Conservation (phyloP, 2,329 filamentous ascomycete genomes). For the Magnaporthiopsis rhizophila region DNA sequence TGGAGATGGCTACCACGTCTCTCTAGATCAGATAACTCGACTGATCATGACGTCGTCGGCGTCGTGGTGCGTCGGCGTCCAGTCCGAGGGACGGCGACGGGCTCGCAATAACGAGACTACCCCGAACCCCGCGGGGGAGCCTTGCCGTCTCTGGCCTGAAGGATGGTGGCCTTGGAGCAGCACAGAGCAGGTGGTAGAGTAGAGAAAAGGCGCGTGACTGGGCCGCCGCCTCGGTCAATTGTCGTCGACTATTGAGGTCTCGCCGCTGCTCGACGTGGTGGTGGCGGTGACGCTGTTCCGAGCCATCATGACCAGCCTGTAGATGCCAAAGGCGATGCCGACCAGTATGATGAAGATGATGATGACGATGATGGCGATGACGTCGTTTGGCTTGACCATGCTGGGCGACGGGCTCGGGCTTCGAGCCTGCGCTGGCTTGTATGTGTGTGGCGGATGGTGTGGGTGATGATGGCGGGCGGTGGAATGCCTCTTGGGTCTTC, state of each 20-base stretch:
- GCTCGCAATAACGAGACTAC: neutral
- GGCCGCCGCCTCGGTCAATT: slow-evolving; percentile 2
- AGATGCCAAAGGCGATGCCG: slow-evolving; percentile 55
- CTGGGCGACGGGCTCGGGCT: slow-evolving; percentile 21
- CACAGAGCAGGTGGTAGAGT: too few relatives aligned
- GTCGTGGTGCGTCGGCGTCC: neutral
- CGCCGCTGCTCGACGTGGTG: slow-evolving; percentile 16
- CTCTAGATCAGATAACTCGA: neutral
- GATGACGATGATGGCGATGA: slow-evolving; percentile 62
- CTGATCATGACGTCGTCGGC: neutral
- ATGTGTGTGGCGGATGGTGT: neutral
- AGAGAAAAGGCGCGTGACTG: neutral
- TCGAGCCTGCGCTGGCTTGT: slow-evolving; percentile 5
- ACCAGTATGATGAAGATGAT: slow-evolving; percentile 56
- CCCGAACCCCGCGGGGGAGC: neutral
- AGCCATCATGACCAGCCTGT: slow-evolving; percentile 48
- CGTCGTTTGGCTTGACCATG: slow-evolving; percentile 58
- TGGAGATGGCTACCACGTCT: neutral
- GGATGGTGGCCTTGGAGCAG: too few relatives aligned
- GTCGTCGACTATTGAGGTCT: slow-evolving; percentile 10
- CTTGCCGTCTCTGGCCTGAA: neutral
- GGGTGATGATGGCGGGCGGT: neutral
- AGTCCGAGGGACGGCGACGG: neutral
- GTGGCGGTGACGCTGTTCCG: slow-evolving; percentile 34
- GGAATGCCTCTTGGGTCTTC: neutral